A percentile compares a stretch with the other conserved stretches of the same genome.
phyloP scores from a whole-genome alignment of 768 basidiomycete genomes.

The Pulveroboletus ravenelii region DNA sequence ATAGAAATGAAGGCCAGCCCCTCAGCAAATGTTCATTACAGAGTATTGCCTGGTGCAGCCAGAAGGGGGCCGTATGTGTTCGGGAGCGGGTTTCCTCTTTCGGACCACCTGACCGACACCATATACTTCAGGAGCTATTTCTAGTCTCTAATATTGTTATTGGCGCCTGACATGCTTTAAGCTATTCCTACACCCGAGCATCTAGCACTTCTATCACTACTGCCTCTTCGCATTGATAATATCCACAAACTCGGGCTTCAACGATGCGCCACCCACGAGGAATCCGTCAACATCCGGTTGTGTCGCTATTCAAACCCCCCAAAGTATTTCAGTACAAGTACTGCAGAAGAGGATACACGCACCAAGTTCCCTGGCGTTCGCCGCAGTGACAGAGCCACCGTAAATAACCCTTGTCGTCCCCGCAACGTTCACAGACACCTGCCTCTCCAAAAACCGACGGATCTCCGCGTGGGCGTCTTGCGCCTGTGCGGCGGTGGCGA shows the following conservation, averaged over 20 bases:
- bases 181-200: not conserved
- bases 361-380: slow-evolving; percentile 87
- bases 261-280: slow-evolving; percentile 95
- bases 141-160: no score
- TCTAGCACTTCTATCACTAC: slow-evolving; percentile 7
- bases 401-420: slow-evolving; percentile 84
- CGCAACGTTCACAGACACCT: slow-evolving; percentile 67
- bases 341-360: slow-evolving; percentile 24
- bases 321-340: not conserved
- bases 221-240: slow-evolving; percentile 70
- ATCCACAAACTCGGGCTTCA: slow-evolving; percentile 94
- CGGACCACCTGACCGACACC: no score
- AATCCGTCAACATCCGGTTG: slow-evolving; percentile 92
- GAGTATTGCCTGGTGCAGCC: no score
- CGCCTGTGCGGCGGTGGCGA: slow-evolving; percentile 87
- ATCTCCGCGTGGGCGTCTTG: slow-evolving; percentile 87
- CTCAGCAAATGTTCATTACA: slow-evolving; percentile 2
- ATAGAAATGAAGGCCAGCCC: not conserved
- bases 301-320: slow-evolving; percentile 40
- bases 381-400: slow-evolving; percentile 90
- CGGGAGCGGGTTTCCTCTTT: no score
- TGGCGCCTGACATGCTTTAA: not conserved
- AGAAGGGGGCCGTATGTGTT: no score
- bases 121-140: no score
- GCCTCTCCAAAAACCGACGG: slow-evolving; percentile 63